A percentile compares a stretch with the other conserved stretches of the same genome.
Conservation (phyloP, 2,329 filamentous ascomycete species). For the Didymella sp. region DNA sequence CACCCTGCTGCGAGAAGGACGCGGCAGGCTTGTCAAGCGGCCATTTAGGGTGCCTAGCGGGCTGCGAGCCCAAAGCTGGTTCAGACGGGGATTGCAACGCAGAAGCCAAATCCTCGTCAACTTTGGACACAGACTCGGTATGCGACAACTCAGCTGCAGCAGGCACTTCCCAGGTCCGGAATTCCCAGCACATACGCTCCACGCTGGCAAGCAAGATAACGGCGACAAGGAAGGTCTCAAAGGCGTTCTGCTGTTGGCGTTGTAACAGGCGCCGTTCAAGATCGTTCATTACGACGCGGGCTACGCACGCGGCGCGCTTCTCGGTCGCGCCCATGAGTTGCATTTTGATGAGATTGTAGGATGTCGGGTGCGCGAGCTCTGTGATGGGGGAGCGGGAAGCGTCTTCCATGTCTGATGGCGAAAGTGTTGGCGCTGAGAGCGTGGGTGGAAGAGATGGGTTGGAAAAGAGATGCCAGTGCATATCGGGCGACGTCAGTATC, state of each 20-base stretch:
- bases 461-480: slow-evolving; percentile 59
- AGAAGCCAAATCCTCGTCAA: slow-evolving; percentile 30
- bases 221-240: slow-evolving; percentile 66
- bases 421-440: slow-evolving; percentile 42
- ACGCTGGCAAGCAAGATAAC: slow-evolving; percentile 66
- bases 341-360: slow-evolving; percentile 59
- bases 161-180: slow-evolving; percentile 58
- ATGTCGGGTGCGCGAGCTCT: slow-evolving; percentile 47
- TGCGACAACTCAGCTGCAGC: neutral
- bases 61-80: slow-evolving; percentile 10
- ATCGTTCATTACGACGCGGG: slow-evolving; percentile 64
- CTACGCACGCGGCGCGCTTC: slow-evolving; percentile 60
- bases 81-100: slow-evolving; percentile 31
- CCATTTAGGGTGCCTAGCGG: slow-evolving; percentile 51
- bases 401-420: slow-evolving; percentile 40
- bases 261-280: slow-evolving; percentile 66
- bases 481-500: slow-evolving; percentile 58
- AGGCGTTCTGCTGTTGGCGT: slow-evolving; percentile 62
- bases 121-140: neutral
- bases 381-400: slow-evolving; percentile 39
- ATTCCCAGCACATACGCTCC: slow-evolving; percentile 66
- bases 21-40: slow-evolving; percentile 61
- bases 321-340: slow-evolving; percentile 64
- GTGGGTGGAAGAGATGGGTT: slow-evolving; percentile 52
- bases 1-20: slow-evolving; percentile 62